Evolutionary conservation across 164 flowering plant species (phyloP), one percentile per base, ranked within the genome.

Genomic region (Berberis vulgaris): DNA sequence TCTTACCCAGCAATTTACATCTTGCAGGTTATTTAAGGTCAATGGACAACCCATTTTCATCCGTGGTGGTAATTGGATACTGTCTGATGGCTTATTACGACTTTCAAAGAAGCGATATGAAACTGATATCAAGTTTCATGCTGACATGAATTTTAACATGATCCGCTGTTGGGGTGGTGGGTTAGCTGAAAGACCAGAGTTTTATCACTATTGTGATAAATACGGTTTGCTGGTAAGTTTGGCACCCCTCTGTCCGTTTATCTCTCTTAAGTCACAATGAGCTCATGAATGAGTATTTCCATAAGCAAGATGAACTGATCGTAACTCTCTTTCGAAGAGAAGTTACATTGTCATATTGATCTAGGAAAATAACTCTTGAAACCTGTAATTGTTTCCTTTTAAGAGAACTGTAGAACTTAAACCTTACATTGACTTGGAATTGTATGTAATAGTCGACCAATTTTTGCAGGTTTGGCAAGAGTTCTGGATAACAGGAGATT

Each of bases 111-210:
- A 87, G 69, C 89, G 97, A 6, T 94, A 94, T 69, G 43, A 77
- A 73, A 84, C 97, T 58, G 99, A 94, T 69, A 91, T 94, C 69
- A 91, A 87, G 77, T 94, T 94, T 64, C 99, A 94, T 70, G 95
- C 96, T 45, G 96, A 94, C 75, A 94, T 91, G 97, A 94, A 94
- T 76, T 83, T 91, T 42, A 94, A 94, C 74, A 91, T 94, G 99
- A 76, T 94, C 59, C 96, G 97, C 63, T 94, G 99, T 75, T 94
- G 99, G 99, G 99, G 86, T 71, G 99, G 99, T 42, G 99, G 97
- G 63, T 57, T 94, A 71, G 96, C 99, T 43, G 97, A 91, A 81
- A 83, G 99, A 68, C 99, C 97, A 45, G 97, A 94, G 54, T 94
- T 94, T 71, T 94, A 91, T 77, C 91, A 91, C 71, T 91, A 87